Evolutionary conservation across 768 basidiomycete species (phyloP).

Genomic region (Rhodotorula babjevae): DNA sequence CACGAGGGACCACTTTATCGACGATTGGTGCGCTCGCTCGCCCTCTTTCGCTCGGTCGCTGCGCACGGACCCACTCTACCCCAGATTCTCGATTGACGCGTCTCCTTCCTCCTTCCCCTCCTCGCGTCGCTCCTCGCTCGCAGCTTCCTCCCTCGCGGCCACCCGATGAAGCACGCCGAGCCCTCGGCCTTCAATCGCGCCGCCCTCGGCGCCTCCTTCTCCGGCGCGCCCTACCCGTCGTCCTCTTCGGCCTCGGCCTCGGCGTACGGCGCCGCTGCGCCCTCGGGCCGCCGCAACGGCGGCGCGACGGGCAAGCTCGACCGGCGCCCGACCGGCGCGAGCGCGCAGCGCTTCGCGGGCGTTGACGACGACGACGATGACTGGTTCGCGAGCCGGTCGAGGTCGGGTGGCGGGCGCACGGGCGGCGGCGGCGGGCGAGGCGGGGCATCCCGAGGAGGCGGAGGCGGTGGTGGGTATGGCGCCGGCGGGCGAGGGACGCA

Average conservation of each 20-base stretch:
- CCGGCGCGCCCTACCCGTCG: no score
- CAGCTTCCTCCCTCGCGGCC: constrained; percentile 32
- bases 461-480: neutral
- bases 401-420: neutral
- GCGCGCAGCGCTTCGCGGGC: neutral
- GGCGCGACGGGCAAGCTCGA: constrained; percentile 13
- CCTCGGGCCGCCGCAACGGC: neutral
- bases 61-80: no score
- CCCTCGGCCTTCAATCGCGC: constrained; percentile 34
- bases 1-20: constrained; percentile 35
- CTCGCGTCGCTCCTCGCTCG: neutral
- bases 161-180: constrained; percentile 34
- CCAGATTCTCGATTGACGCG: no score
- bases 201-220: constrained; percentile 17
- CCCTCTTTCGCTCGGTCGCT: no score
- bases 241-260: neutral
- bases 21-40: constrained; percentile 25
- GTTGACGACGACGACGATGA: constrained; percentile 21
- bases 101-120: neutral
- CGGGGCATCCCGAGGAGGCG: neutral
- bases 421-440: neutral
- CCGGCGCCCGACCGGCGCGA: neutral
- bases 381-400: constrained; percentile 23
- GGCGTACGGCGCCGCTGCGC: neutral
- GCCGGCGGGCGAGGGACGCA: neutral